Conservation (phyloP, 2,329 filamentous ascomycete genomes). For the Xylariaceae sp. region DNA sequence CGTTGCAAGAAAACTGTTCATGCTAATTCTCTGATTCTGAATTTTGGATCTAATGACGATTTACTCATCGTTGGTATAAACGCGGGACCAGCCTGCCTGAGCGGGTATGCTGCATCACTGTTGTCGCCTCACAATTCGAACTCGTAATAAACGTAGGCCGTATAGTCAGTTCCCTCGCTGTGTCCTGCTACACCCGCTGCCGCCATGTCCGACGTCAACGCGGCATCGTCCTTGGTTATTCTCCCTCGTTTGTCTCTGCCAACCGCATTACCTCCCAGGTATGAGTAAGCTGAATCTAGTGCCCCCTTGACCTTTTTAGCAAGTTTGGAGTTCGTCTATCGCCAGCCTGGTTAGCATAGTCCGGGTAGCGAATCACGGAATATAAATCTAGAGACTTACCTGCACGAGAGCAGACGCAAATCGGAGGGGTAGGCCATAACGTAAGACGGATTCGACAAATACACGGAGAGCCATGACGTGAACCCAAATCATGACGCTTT, state of each 20-base stretch:
- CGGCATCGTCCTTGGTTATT: conserved; percentile 82
- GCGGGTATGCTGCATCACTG: not conserved
- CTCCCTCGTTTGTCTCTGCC: conserved; percentile 90
- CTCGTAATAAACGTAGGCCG: conserved; percentile 95
- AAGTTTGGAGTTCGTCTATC: conserved; percentile 75
- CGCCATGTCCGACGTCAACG: conserved; percentile 76
- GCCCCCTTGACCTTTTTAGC: conserved; percentile 73
- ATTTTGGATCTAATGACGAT: conserved; percentile 11
- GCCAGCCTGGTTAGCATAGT: conserved; percentile 1
- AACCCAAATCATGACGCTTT: conserved; percentile 93
- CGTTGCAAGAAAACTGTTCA: not conserved
- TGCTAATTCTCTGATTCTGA: conserved; percentile 1
- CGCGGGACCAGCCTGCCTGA: conserved; percentile 1
- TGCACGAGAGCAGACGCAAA: conserved; percentile 81
- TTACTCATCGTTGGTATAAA: conserved; percentile 3
- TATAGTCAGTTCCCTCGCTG: conserved; percentile 76
- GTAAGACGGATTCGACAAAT: conserved; percentile 96
- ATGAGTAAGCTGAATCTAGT: conserved; percentile 81
- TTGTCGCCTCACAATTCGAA: conserved; percentile 60
- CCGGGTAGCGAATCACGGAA: not conserved
- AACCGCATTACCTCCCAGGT: conserved; percentile 91
- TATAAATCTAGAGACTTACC: conserved; percentile 51
- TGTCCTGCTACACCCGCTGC: conserved; percentile 58
- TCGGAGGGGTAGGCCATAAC: conserved; percentile 87
- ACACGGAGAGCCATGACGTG: conserved; percentile 87